Conservation (phyloP, 371 early-diverging fungal genomes). For the Mucor lusitanicus region DNA sequence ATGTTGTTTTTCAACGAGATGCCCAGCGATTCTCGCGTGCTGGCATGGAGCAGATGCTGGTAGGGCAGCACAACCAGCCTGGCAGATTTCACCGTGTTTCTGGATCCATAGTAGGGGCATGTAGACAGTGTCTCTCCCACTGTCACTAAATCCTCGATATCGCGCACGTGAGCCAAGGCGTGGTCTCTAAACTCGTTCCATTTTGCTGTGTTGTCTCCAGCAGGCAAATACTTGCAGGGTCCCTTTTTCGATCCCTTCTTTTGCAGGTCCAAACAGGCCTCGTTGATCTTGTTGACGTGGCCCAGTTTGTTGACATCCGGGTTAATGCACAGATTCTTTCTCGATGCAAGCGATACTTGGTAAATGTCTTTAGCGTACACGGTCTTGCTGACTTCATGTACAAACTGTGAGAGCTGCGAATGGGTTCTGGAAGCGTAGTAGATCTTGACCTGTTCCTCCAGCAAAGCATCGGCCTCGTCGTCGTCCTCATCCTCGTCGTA, state of each 20-base stretch:
- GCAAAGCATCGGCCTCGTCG: conserved; percentile 38
- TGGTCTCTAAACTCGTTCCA: conserved; percentile 65
- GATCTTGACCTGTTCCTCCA: conserved; percentile 40
- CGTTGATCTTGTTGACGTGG: conserved; percentile 65
- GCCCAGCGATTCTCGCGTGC: conserved; percentile 77
- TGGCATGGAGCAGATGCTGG: conserved; percentile 75
- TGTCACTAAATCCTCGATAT: conserved; percentile 85
- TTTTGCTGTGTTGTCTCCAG: conserved; percentile 35
- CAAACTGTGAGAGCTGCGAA: conserved; percentile 93
- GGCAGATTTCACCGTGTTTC: conserved; percentile 61
- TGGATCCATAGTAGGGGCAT: conserved; percentile 94
- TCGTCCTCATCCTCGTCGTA: conserved; percentile 2
- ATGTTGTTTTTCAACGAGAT: conserved; percentile 72
- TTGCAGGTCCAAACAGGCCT: conserved; percentile 79
- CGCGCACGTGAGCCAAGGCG: conserved; percentile 58
- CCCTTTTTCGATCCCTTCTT: conserved; percentile 47
- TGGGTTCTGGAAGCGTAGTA: conserved; percentile 90
- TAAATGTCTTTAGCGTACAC: conserved; percentile 58
- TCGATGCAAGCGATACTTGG: conserved; percentile 82
- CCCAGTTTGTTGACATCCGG: conserved; percentile 57
- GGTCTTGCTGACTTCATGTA: conserved; percentile 86
- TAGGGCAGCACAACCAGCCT: conserved; percentile 85
- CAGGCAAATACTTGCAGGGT: conserved; percentile 59
- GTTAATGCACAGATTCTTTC: conserved; percentile 85
- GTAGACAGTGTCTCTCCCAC: conserved; percentile 61